Conservation (phyloP, 768 basidiomycete species). For the Rhodotorula babjevae region DNA sequence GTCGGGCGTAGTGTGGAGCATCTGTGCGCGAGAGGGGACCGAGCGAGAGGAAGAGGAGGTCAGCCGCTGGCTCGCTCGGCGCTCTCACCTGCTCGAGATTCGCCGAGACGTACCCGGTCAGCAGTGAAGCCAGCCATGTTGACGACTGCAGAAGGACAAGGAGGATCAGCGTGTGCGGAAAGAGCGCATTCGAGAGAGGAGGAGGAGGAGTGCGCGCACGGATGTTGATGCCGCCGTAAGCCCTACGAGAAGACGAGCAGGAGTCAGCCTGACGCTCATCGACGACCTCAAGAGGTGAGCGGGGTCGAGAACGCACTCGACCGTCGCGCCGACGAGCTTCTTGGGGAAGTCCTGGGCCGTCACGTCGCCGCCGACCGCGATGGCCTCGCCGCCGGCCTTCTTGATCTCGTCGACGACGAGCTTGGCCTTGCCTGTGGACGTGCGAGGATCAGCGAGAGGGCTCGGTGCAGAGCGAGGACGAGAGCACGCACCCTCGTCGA, state of each 20-base stretch:
- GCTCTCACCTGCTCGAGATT: no score
- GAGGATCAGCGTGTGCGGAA: conserved; percentile 49
- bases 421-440: conserved; percentile 56
- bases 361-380: conserved; percentile 73
- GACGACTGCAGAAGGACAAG: background rate
- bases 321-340: conserved; percentile 67
- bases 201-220: conserved; percentile 40
- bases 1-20: conserved; percentile 67
- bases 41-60: background rate
- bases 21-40: conserved; percentile 59
- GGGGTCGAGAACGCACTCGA: conserved; percentile 60
- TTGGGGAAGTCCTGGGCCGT: conserved; percentile 77
- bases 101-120: background rate
- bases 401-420: conserved; percentile 69
- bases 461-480: no score
- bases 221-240: conserved; percentile 79
- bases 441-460: no score
- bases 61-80: no score
- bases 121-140: conserved; percentile 10
- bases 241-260: conserved; percentile 48
- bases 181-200: background rate
- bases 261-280: background rate
- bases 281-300: background rate
- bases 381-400: conserved; percentile 64
- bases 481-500: conserved; percentile 56